Base-by-base conservation (phyloP, 78 protist species). In the Bodo saltans region DNA sequence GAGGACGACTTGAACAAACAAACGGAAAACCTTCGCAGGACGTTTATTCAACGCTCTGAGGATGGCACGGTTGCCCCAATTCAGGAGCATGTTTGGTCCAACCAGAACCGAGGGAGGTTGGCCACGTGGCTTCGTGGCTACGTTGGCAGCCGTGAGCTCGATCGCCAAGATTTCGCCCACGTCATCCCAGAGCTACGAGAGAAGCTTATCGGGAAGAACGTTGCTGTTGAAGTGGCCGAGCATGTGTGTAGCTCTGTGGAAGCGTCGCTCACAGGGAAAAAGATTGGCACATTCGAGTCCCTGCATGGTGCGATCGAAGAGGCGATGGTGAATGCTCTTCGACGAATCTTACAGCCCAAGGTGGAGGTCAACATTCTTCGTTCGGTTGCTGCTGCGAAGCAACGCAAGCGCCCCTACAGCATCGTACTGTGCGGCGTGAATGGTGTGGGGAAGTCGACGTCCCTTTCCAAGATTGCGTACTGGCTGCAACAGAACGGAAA, bases 361-460 rank as follows among this genome's bases (percentile, higher is more conserved):
- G 70, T 80, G 30, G 71, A 41, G 4, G 79, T 93, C 39, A 91
- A 96, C 53, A 88, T 95, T 8, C 86, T 96, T 21, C 91, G 92
- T 32, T 93, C 88, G 28, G 79, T 89, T 12, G 68, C 79, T 17
- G 70, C 11, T 35, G 52, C 95, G 39, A 0, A 47, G 32, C 75
- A 4, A 27, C 72, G 26, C 12, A 1, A 52, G 25, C 67, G 75
- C n/a, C 97, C 96, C 47, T 92, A 88, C 78, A 42, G 81, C 38
- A 93, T 96, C 60, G 87, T 82, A 27, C 88, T 96, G 25, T 40
- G 84, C 33, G 98, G 98, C 40, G 96, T 93, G n/a, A 94, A 94
- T 70, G 98, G 95, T 67, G 97, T 97, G 1, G 99, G 99, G 72
- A 96, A 97, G 90, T 84, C 92, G 34, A 97, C 99, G 17, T 85